phyloP scores from a whole-genome alignment of 345 rosid genomes.

The Eucalyptus coolabah region DNA sequence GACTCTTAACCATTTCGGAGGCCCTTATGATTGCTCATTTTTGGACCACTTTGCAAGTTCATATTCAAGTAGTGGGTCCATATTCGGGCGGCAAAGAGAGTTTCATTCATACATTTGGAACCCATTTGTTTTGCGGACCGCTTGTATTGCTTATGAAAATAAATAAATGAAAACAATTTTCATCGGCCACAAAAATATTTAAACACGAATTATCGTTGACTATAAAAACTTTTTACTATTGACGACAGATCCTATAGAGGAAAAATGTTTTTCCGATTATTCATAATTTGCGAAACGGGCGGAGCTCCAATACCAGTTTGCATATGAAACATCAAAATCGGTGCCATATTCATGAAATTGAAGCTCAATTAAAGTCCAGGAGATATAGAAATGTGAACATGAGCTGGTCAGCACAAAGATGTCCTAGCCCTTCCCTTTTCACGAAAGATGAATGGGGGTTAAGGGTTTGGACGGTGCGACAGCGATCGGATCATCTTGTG shows the following conservation, averaged over 20 bases:
- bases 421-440: neutral
- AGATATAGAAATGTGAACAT: neutral
- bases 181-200: rapidly evolving
- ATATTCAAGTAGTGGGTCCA: too few species aligned
- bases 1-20: neutral
- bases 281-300: rapidly evolving
- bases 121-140: neutral
- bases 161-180: neutral
- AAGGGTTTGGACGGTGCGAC: neutral
- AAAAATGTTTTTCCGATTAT: neutral
- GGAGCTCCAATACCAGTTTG: neutral
- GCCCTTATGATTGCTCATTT: neutral
- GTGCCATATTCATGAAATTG: neutral
- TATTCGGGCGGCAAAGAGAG: neutral
- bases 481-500: neutral
- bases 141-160: neutral
- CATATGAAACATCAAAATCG: neutral
- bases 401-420: neutral
- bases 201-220: rapidly evolving
- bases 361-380: neutral
- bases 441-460: neutral
- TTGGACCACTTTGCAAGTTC: neutral
- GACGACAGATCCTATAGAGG: too few species aligned
- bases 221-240: neutral
- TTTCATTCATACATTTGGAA: neutral